These are phyloP conservation scores for Rhytidiadelphus loreus DNA, from an alignment of 225 moss, liverwort and hornwort species.

Conservation along the genomic window DNA sequence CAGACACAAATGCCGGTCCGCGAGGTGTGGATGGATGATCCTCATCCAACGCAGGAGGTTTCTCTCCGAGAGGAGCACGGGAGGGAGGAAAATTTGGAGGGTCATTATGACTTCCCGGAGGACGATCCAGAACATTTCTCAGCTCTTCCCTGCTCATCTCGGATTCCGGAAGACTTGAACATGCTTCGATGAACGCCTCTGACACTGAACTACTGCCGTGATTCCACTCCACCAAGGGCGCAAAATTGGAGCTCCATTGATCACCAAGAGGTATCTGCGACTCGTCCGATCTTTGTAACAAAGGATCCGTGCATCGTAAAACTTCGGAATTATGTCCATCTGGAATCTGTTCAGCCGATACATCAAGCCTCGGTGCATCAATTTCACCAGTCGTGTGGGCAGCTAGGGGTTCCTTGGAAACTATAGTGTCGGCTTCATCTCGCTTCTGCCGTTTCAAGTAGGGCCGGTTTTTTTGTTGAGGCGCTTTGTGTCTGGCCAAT, in stretches of 20 bases:
- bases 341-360: neutral
- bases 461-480: neutral
- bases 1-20: neutral
- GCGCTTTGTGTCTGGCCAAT: constrained; percentile 6
- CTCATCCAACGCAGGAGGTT: neutral
- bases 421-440: neutral
- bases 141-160: constrained; percentile 8
- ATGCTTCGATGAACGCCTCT: constrained; percentile 1
- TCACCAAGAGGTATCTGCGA: neutral
- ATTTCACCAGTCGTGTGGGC: neutral
- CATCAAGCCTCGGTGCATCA: neutral
- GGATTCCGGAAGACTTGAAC: neutral
- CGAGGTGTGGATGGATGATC: constrained; percentile 20
- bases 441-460: constrained; percentile 2
- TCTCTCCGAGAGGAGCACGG: neutral
- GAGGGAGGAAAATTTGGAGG: neutral
- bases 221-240: neutral
- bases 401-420: neutral
- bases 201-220: neutral
- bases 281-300: neutral
- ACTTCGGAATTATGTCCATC: neutral
- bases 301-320: neutral
- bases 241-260: constrained; percentile 2
- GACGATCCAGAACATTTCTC: neutral
- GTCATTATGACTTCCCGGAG: neutral